Conservation (phyloP, 1,284 basidiomycete genomes). For the Rugosomyces carneus region DNA sequence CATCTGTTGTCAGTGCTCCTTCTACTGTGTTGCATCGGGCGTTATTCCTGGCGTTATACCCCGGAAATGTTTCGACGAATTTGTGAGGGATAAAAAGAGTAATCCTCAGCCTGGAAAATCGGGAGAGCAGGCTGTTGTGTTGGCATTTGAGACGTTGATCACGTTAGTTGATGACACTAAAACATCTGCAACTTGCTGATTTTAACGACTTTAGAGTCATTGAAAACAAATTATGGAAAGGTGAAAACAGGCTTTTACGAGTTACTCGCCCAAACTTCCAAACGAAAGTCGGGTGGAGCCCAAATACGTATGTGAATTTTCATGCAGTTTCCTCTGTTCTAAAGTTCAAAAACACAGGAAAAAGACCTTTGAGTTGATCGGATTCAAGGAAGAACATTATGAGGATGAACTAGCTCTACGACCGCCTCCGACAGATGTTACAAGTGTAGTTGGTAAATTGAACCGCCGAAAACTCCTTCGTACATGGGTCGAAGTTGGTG, state of each 20-base stretch:
- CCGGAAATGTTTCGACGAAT: slow-evolving; percentile 39
- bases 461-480: slow-evolving; percentile 59
- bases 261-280: slow-evolving; percentile 51
- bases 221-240: slow-evolving; percentile 68
- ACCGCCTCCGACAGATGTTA: slow-evolving; percentile 49
- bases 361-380: slow-evolving; percentile 52
- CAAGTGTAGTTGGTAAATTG: slow-evolving; percentile 37
- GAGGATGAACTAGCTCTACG: slow-evolving; percentile 38
- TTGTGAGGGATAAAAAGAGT: slow-evolving; percentile 34
- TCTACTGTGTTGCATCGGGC: slow-evolving; percentile 63
- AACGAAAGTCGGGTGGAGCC: slow-evolving; percentile 61
- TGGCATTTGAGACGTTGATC: slow-evolving; percentile 62
- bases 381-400: slow-evolving; percentile 38
- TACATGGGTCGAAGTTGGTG: slow-evolving; percentile 69
- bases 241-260: slow-evolving; percentile 52
- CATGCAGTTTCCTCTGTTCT: slow-evolving; percentile 12
- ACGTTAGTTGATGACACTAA: slow-evolving; percentile 37
- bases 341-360: slow-evolving; percentile 24
- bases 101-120: slow-evolving; percentile 39
- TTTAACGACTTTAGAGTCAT: slow-evolving; percentile 42
- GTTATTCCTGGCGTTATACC: slow-evolving; percentile 69
- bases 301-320: slow-evolving; percentile 42
- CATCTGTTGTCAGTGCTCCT: slow-evolving; percentile 74
- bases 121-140: slow-evolving; percentile 43
- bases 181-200: slow-evolving; percentile 8